Evolutionary conservation across 257 asterid genomes (phyloP), one percentile per base, ranked within the genome.

Genomic region (Anisodus acutangulus): DNA sequence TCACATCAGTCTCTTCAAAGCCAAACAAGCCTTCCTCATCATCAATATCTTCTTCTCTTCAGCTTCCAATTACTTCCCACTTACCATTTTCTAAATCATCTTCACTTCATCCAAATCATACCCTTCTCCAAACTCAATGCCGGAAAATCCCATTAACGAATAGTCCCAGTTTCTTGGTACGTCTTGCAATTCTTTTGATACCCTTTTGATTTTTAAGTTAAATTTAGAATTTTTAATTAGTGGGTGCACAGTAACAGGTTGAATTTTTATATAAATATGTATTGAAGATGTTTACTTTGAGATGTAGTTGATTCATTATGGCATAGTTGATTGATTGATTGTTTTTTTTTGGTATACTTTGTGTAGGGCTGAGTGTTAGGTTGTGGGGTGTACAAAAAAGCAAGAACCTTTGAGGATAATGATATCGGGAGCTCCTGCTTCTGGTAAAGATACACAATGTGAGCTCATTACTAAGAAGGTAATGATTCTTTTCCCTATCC

Each of bases 341-440:
- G 5, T 49, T 43, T 9, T 47, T 31, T 78, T 57, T 39, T 64
- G n/a, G 4, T 22, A 11, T 69, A 16, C 41, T 16, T 16, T 41
- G 51, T 22, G 26, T 22, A 22, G 26, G 26, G 26, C 5, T 15
- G 54, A 60, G 78, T 62, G 78, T 62, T 76, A 94, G 99, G 95
- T 93, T 85, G 89, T 83, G 87, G 91, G 88, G 35, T 88, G 95
- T 26, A 89, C 81, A 69, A 87, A 72, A 69, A 91, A 89, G 86
- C 80, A 69, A 81, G 96, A 91, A 88, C 97, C 97, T 60, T 89
- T 97, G 93, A 93, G 87, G 94, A 92, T 95, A 3, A 93, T 95
- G 99, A 93, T 97, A 86, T 93, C 98, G 1, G 98, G 99, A 54
- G 98, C 99, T 71, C 98, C 98, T 67, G 99, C 99, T 83, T 97